phyloP scores from a whole-genome alignment of 164 flowering plant genomes.

The Magnolia officinalis region DNA sequence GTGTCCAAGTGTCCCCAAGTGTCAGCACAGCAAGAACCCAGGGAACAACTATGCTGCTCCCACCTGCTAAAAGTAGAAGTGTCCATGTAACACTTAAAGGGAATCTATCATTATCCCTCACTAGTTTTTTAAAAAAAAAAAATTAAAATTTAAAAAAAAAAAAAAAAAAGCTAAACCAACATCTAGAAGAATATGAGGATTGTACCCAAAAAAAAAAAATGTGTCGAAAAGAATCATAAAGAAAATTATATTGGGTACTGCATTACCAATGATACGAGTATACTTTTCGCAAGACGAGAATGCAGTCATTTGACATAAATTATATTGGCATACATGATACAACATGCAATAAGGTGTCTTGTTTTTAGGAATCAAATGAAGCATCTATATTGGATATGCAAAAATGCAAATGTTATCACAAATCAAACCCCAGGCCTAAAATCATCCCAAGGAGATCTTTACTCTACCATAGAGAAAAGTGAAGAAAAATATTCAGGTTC shows the following conservation, averaged over 20 bases:
- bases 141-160: no score
- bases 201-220: background rate
- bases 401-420: no score
- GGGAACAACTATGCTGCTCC: no score
- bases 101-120: no score
- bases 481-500: no score
- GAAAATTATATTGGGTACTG: no score
- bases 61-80: no score
- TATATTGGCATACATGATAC: background rate
- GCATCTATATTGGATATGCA: background rate
- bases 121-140: no score
- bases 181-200: background rate
- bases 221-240: background rate
- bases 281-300: background rate
- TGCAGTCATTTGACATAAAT: background rate
- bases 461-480: no score
- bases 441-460: background rate
- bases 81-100: no score
- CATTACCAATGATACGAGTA: background rate
- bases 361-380: background rate
- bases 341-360: background rate
- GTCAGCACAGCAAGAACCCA: no score
- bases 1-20: no score
- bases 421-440: background rate
- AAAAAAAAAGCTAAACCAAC: background rate